Percentiles rank a stretch among this genome's conserved stretches.
Evolutionary conservation across 768 basidiomycete genomes (phyloP).

Genomic region (Boletus subparvulus): DNA sequence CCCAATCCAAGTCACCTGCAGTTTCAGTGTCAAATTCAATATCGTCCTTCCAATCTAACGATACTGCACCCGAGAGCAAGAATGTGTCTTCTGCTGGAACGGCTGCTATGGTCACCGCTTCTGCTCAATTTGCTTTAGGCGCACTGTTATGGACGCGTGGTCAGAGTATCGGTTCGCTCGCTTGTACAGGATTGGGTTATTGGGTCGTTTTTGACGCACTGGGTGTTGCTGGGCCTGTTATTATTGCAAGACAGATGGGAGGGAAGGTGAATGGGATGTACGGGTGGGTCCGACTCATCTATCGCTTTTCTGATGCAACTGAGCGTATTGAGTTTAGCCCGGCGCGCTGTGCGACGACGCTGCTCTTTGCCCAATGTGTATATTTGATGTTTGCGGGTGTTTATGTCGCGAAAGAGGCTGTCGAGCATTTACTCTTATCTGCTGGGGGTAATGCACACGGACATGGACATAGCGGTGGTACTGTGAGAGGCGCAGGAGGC

Average conservation of each 20-base stretch:
- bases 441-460: conserved; percentile 75
- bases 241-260: conserved; percentile 39
- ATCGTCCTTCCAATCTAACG: not conserved
- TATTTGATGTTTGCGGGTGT: conserved; percentile 93
- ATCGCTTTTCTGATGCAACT: conserved; percentile 9
- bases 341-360: conserved; percentile 64
- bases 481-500: conserved; percentile 27
- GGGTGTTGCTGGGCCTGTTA: conserved; percentile 55
- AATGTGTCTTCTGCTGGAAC: conserved; percentile 22
- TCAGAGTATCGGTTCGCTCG: conserved; percentile 83
- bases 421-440: conserved; percentile 86
- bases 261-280: conserved; percentile 41
- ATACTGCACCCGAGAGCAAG: not conserved
- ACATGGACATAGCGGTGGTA: conserved; percentile 62
- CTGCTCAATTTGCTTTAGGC: conserved; percentile 61
- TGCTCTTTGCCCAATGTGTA: conserved; percentile 86
- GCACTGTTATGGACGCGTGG: conserved; percentile 85
- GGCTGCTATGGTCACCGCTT: conserved; percentile 23
- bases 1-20: conserved; percentile 25
- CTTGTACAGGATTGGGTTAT: conserved; percentile 90
- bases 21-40: conserved; percentile 12
- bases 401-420: conserved; percentile 95
- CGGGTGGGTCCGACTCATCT: conserved; percentile 52
- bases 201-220: conserved; percentile 95
- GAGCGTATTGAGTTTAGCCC: conserved; percentile 40